Evolutionary conservation across 2,329 filamentous ascomycete genomes (phyloP).

Genomic region (Xylaria sp.): DNA sequence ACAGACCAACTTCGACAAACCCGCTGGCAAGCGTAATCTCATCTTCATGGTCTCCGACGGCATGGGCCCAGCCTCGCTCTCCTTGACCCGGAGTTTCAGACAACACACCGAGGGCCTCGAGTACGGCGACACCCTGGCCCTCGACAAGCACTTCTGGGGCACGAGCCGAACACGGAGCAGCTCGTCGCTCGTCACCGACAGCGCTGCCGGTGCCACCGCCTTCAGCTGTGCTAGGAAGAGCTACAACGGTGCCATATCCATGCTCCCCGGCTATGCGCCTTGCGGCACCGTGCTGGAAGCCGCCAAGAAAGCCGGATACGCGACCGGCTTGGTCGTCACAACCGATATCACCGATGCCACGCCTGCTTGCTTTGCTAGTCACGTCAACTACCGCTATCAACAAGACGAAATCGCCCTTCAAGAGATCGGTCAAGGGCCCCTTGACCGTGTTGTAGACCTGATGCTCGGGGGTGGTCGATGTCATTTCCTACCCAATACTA

Average conservation of each 20-base stretch:
- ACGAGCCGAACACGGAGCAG: conserved; percentile 87
- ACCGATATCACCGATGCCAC: conserved; percentile 96
- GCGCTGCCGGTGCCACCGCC: conserved; percentile 94
- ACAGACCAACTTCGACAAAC: conserved; percentile 54
- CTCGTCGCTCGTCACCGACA: conserved; percentile 90
- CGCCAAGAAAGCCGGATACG: conserved; percentile 90
- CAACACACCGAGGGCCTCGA: conserved; percentile 81
- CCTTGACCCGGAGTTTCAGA: conserved; percentile 85
- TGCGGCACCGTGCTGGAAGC: conserved; percentile 95
- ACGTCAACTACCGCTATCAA: conserved; percentile 81
- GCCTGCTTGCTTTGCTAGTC: conserved; percentile 92
- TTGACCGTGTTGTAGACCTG: conserved; percentile 89
- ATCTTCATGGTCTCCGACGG: conserved; percentile 99
- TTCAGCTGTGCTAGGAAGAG: conserved; percentile 94
- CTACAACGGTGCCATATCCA: conserved; percentile 96
- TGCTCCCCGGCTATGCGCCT: conserved; percentile 83
- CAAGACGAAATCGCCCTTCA: conserved; percentile 94
- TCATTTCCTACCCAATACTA: conserved; percentile 88
- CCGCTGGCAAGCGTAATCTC: conserved; percentile 83
- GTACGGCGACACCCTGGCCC: conserved; percentile 76
- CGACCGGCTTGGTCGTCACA: conserved; percentile 93
- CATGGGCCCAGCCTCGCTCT: conserved; percentile 94
- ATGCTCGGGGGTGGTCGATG: conserved; percentile 94
- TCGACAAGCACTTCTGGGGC: conserved; percentile 92
- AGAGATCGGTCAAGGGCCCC: conserved; percentile 86